phyloP scores from a whole-genome alignment of 768 basidiomycete genomes.

The Pleurotus pulmonarius region DNA sequence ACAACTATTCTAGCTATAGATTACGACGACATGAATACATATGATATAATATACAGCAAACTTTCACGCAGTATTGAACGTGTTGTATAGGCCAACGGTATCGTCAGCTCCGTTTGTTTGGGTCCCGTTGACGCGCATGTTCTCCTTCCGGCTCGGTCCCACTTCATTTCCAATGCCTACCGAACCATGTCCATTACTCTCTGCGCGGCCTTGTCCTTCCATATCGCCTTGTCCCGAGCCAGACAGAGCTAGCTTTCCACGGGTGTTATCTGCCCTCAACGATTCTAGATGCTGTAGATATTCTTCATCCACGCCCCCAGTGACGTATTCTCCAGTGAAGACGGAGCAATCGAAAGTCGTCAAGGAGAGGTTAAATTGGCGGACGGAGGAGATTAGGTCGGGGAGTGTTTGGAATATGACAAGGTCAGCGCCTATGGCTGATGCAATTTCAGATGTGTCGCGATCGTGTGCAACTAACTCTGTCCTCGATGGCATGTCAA shows the following conservation, averaged over 20 bases:
- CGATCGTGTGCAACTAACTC: constrained; percentile 89
- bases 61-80: constrained; percentile 40
- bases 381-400: constrained; percentile 83
- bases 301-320: constrained; percentile 82
- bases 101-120: constrained; percentile 58
- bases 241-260: constrained; percentile 44
- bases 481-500: constrained; percentile 96
- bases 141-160: constrained; percentile 16
- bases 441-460: constrained; percentile 65
- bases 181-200: constrained; percentile 30
- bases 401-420: constrained; percentile 93
- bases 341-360: constrained; percentile 91
- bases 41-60: background rate
- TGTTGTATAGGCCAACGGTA: constrained; percentile 78
- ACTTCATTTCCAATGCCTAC: constrained; percentile 8
- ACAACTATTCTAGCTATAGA: no score
- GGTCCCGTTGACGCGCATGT: constrained; percentile 27
- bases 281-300: constrained; percentile 77
- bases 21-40: background rate
- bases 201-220: constrained; percentile 26
- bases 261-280: constrained; percentile 78
- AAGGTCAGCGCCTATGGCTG: constrained; percentile 88
- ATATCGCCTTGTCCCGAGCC: constrained; percentile 28
- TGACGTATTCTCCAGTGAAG: constrained; percentile 95
- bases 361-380: constrained; percentile 78